phyloP scores from a whole-genome alignment of 202 grass and related monocot genomes.

The Setaria italica region DNA sequence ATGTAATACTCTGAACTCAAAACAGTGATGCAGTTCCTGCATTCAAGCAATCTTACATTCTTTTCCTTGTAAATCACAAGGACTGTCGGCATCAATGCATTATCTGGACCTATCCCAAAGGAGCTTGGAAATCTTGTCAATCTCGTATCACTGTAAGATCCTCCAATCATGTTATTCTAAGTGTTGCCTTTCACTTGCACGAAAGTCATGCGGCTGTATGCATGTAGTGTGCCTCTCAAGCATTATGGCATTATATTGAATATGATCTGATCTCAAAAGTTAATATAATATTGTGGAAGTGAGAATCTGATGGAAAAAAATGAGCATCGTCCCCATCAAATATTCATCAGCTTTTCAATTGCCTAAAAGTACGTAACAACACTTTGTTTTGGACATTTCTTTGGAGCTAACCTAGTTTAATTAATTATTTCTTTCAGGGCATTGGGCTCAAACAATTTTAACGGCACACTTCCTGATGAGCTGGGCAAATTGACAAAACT shows the following conservation, averaged over 20 bases:
- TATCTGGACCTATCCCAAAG: slow-evolving; percentile 91
- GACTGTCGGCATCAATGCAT: slow-evolving; percentile 66
- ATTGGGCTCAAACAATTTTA: too few relatives aligned
- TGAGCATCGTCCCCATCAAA: neutral
- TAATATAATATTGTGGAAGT: neutral
- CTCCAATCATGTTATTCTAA: slow-evolving; percentile 7
- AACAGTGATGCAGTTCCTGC: neutral
- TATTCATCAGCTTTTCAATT: neutral
- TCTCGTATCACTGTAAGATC: slow-evolving; percentile 71
- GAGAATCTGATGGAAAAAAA: neutral
- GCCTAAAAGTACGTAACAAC: neutral
- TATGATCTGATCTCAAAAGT: neutral
- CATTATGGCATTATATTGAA: neutral
- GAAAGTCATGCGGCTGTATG: neutral
- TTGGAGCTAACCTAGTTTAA: slow-evolving; percentile 17
- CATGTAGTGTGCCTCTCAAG: neutral
- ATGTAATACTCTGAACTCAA: slow-evolving; percentile 55
- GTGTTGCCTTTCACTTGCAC: neutral
- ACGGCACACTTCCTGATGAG: too few relatives aligned
- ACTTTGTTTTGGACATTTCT: neutral
- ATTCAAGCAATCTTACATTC: neutral
- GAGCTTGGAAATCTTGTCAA: slow-evolving; percentile 80
- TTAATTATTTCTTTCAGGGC: too few relatives aligned
- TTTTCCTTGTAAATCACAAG: slow-evolving; percentile 51
- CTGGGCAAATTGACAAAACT: too few relatives aligned